Evolutionary conservation across 2,329 filamentous ascomycete genomes (phyloP).

Genomic region (Cladosporium velox): DNA sequence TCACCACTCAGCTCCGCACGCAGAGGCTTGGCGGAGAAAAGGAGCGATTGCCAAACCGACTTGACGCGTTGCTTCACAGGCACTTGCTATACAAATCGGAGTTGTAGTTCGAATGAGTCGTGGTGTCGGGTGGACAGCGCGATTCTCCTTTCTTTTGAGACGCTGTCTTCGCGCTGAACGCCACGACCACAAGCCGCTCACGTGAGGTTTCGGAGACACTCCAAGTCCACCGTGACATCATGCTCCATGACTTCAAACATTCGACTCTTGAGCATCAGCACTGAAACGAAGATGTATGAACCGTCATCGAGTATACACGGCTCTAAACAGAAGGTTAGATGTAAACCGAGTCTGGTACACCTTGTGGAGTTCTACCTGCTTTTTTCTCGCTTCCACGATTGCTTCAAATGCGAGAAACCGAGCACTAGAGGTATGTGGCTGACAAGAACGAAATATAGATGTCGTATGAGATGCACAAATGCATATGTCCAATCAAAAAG

Average conservation of each 20-base stretch:
- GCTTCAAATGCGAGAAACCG: neutral
- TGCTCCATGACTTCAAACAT: neutral
- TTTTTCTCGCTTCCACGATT: neutral
- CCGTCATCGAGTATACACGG: neutral
- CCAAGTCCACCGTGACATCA: neutral
- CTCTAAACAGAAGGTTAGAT: neutral
- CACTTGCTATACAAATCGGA: neutral
- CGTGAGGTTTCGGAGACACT: neutral
- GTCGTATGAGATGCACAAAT: neutral
- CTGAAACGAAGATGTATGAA: neutral
- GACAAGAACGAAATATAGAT: neutral
- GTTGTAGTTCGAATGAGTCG: neutral
- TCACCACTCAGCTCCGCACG: neutral
- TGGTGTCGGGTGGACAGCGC: neutral
- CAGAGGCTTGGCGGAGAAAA: neutral
- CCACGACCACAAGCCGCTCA: neutral
- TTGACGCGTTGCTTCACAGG: neutral
- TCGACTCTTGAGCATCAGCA: neutral
- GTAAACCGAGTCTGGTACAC: neutral
- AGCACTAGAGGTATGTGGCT: neutral
- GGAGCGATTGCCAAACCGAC: neutral
- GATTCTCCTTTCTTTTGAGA: slow-evolving; percentile 13
- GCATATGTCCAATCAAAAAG: neutral
- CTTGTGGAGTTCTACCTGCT: neutral
- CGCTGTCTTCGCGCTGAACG: neutral